These are phyloP conservation scores for Flaveria floridana DNA, from an alignment of 140 eudicot genomes.

Conservation along the genomic window DNA sequence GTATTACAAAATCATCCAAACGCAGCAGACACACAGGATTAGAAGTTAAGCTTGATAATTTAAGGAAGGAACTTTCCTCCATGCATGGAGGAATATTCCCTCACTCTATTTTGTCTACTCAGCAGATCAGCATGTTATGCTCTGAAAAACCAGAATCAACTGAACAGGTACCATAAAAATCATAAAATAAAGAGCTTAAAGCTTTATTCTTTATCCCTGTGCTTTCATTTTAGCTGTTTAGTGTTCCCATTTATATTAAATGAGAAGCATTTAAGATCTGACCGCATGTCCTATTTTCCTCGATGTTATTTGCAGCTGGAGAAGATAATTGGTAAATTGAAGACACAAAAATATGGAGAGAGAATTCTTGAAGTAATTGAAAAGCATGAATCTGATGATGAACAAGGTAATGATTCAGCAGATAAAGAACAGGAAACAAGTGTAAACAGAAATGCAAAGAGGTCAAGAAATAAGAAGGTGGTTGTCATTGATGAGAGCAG, in stretches of 20 bases:
- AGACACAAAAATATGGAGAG: slow-evolving; percentile 68
- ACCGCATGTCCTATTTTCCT: not conserved
- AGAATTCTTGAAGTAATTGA: slow-evolving; percentile 68
- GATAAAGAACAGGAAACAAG: slow-evolving; percentile 32
- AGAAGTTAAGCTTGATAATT: slow-evolving; percentile 72
- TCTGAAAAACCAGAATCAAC: slow-evolving; percentile 59
- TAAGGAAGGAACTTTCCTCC: slow-evolving; percentile 77
- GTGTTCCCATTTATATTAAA: not conserved
- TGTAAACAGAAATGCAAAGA: slow-evolving; percentile 47
- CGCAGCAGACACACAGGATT: slow-evolving; percentile 58
- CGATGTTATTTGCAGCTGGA: slow-evolving; percentile 62
- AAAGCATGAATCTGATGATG: slow-evolving; percentile 37
- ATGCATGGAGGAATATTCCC: slow-evolving; percentile 90
- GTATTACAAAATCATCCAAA: slow-evolving; percentile 44
- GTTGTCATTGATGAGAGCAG: slow-evolving; percentile 76
- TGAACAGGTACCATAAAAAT: slow-evolving; percentile 49
- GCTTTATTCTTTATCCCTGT: not conserved
- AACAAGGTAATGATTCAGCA: slow-evolving; percentile 36
- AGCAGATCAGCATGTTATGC: slow-evolving; percentile 64
- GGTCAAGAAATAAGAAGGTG: slow-evolving; percentile 48
- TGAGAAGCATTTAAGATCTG: slow-evolving; percentile 10
- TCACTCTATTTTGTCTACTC: slow-evolving; percentile 86
- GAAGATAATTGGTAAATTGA: slow-evolving; percentile 83
- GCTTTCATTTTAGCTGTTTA: not conserved
- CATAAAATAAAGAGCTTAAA: not conserved